Evolutionary conservation across 2,329 filamentous ascomycete species (phyloP).

Genomic region (Diaporthe citrichinensis): DNA sequence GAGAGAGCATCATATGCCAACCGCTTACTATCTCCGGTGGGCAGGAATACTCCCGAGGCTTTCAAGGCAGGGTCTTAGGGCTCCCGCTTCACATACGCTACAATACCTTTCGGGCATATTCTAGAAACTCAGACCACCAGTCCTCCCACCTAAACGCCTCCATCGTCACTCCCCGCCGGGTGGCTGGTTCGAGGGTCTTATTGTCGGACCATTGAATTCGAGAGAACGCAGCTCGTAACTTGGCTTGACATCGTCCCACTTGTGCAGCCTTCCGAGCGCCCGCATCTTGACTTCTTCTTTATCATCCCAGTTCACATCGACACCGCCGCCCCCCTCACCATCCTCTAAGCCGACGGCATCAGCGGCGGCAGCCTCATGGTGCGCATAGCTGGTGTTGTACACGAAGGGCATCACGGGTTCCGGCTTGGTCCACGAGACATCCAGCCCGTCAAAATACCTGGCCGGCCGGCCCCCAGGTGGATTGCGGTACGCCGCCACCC

Average conservation of each 20-base stretch:
- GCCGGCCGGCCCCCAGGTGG: background rate
- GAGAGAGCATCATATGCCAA: background rate
- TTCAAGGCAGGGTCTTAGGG: too few species aligned
- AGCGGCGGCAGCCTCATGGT: background rate
- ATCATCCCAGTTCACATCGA: too few species aligned
- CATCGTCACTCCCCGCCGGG: background rate
- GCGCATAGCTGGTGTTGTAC: background rate
- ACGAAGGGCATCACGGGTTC: background rate
- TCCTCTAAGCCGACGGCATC: background rate
- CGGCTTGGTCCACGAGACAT: constrained; percentile 25
- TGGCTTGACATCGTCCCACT: constrained; percentile 24
- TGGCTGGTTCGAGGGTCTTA: background rate
- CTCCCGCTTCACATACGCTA: background rate
- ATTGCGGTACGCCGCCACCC: background rate
- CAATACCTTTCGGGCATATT: background rate
- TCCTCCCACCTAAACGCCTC: background rate
- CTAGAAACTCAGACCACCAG: background rate
- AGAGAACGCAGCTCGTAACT: constrained; percentile 6
- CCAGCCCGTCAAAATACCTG: constrained; percentile 8
- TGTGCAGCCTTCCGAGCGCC: background rate
- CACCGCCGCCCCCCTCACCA: background rate
- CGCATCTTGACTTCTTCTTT: background rate
- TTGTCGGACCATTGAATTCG: background rate
- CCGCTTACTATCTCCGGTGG: background rate
- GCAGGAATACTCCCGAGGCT: background rate